Evolutionary conservation across 768 basidiomycete genomes (phyloP).

Genomic region (Boletus eberwhitei): DNA sequence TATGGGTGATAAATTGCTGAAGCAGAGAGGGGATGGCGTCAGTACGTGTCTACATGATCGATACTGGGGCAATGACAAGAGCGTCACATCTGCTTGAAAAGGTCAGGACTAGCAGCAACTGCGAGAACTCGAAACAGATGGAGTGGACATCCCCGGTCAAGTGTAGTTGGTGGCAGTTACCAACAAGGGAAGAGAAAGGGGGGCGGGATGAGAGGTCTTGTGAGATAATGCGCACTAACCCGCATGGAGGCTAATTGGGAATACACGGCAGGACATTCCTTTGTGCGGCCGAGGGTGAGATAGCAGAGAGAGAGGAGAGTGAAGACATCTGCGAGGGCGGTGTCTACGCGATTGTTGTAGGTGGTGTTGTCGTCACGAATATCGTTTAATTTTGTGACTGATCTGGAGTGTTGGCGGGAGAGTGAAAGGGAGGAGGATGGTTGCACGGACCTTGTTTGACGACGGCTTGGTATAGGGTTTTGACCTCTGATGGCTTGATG

Average conservation of each 20-base stretch:
- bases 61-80: conserved; percentile 20
- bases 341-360: conserved; percentile 89
- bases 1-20: conserved; percentile 91
- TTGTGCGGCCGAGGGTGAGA: conserved; percentile 94
- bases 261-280: conserved; percentile 92
- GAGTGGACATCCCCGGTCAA: conserved; percentile 1
- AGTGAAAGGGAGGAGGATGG: neutral
- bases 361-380: conserved; percentile 75
- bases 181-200: conserved; percentile 6
- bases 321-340: conserved; percentile 94
- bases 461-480: conserved; percentile 86
- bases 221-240: conserved; percentile 51
- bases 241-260: conserved; percentile 95
- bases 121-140: conserved; percentile 8
- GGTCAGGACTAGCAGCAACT: conserved; percentile 23
- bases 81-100: conserved; percentile 22
- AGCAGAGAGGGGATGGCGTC: conserved; percentile 20
- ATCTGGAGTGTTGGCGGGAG: conserved; percentile 2
- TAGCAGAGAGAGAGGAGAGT: conserved; percentile 94
- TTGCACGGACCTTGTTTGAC: conserved; percentile 80
- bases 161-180: neutral
- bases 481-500: conserved; percentile 91
- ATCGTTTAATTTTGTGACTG: conserved; percentile 89
- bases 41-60: conserved; percentile 24
- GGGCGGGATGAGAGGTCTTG: neutral